Base-by-base conservation (phyloP, 2,329 filamentous ascomycete species). In the Alternaria sp. region DNA sequence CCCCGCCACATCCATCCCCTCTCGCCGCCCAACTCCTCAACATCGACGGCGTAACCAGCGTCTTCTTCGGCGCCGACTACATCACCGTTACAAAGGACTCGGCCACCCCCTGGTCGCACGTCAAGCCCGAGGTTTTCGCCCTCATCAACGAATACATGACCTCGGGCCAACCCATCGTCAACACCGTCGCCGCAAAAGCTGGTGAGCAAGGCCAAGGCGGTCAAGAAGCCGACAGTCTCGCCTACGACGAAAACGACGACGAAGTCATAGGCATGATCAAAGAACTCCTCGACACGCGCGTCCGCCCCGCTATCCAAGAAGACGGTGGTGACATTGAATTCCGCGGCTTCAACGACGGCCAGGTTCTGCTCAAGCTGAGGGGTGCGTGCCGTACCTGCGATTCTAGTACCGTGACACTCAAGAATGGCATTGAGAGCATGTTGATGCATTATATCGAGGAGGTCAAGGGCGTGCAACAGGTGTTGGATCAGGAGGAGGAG, bases 181-280 rank as follows among this genome's bases (percentile, higher is more conserved):
- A 88, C 65, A 85, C 89, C 0, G 82, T 87, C 2, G 89, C 90
- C 68, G 86, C 85, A 68, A 88, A 87, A 60, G 77, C 77, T 1
- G 79, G 80, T 48, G 80, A 83, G 49, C 80, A 86, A 75, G 80
- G 82, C 28, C 81, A 86, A 71, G 80, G 81, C 59, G 79, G 79
- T 51, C 78, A 71, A 14, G 83, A 83, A 63, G 86, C 87, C 62
- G 93, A 96, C 71, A 91, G 88, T 61, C 82, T 97, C 52, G 87
- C 87, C 22, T 97, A 94, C 78, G 89, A 94, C 70, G 93, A 97
- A 75, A 90, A 96, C 64, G 95, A 99, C 77, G 90, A 89, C 67
- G 95, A 99, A 80, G 92, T 97, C 11, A 91, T 99, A 8, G 91
- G 93, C 60, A 98, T 98, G 95, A 98, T 99, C 81, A 97, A 98